A percentile compares a stretch with the other conserved stretches of the same genome.
These are phyloP conservation scores for Cucumis melo DNA, from an alignment of 306 rosid species.

Conservation along the genomic window DNA sequence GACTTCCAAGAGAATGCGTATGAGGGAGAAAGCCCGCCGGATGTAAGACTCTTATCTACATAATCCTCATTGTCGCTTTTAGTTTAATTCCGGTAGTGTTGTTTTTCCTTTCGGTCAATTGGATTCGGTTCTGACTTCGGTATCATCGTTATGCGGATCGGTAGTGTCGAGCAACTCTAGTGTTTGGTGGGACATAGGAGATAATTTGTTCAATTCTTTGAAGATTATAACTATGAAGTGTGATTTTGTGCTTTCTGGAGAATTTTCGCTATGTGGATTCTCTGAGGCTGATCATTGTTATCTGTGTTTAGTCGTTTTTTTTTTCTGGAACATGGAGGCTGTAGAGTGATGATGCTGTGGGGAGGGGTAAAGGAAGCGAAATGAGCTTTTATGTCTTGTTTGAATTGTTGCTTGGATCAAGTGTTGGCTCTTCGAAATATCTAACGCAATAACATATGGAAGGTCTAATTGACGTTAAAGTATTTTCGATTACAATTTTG, in stretches of 20 bases:
- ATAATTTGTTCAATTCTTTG: not conserved
- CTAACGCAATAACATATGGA: not conserved
- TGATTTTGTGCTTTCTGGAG: not conserved
- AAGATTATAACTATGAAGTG: not conserved
- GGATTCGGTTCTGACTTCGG: not conserved
- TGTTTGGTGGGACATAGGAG: not conserved
- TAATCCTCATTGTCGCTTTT: not conserved
- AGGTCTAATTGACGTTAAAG: not conserved
- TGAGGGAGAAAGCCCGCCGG: conserved; percentile 79
- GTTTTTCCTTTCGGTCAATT: not conserved
- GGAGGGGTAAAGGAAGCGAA: not conserved
- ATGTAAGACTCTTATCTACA: conserved; percentile 28
- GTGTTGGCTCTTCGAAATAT: not conserved
- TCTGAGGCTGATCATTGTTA: not conserved
- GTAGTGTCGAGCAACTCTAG: not conserved
- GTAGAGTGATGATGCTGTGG: not conserved
- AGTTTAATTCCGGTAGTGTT: not conserved
- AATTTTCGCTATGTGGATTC: not conserved
- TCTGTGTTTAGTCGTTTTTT: not conserved
- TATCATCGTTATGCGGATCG: not conserved
- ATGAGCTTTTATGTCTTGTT: not conserved
- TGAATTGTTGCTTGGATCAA: not conserved
- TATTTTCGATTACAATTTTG: not conserved
- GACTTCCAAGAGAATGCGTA: conserved; percentile 54
- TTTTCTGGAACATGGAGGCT: not conserved